Evolutionary conservation across 192 early-diverging fungal genomes (phyloP).

Genomic region (Phycomyces nitens): DNA sequence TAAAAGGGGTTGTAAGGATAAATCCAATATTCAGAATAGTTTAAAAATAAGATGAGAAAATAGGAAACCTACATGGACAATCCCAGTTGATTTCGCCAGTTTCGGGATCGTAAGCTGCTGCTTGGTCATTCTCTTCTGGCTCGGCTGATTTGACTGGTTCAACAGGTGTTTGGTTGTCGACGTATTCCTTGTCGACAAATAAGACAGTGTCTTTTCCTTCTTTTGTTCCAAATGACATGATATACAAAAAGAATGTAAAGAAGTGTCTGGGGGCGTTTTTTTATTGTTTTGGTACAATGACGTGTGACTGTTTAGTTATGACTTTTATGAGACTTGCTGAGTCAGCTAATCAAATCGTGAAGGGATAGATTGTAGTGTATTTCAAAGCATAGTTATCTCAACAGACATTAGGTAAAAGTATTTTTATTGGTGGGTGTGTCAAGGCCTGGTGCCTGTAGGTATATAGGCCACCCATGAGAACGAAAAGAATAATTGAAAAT

Average conservation of each 20-base stretch:
- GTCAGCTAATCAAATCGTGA: no score
- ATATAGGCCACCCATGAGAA: no score
- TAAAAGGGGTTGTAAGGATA: no score
- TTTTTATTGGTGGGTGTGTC: no score
- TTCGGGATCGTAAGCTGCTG: slow-evolving; percentile 64
- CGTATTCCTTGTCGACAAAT: slow-evolving; percentile 30
- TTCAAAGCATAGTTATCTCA: no score
- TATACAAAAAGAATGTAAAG: not conserved
- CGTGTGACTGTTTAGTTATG: slow-evolving; percentile 8
- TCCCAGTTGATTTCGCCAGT: slow-evolving; percentile 96
- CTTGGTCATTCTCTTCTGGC: slow-evolving; percentile 8
- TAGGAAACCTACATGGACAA: slow-evolving; percentile 69
- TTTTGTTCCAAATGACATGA: slow-evolving; percentile 9
- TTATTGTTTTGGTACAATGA: not conserved
- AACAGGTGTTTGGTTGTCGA: slow-evolving; percentile 5
- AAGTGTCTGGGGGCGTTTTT: no score
- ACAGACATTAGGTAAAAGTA: no score
- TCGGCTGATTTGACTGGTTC: slow-evolving; percentile 3
- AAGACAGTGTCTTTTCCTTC: slow-evolving; percentile 36
- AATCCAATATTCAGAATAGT: no score
- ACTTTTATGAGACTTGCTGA: no score
- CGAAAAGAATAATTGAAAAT: no score
- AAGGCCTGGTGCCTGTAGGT: no score
- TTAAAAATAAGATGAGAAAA: not conserved
- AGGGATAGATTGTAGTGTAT: no score